A percentile compares a stretch with the other conserved stretches of the same genome.
These are phyloP conservation scores for Taxillus chinensis DNA, from an alignment of 164 flowering plant genomes.

Conservation along the genomic window DNA sequence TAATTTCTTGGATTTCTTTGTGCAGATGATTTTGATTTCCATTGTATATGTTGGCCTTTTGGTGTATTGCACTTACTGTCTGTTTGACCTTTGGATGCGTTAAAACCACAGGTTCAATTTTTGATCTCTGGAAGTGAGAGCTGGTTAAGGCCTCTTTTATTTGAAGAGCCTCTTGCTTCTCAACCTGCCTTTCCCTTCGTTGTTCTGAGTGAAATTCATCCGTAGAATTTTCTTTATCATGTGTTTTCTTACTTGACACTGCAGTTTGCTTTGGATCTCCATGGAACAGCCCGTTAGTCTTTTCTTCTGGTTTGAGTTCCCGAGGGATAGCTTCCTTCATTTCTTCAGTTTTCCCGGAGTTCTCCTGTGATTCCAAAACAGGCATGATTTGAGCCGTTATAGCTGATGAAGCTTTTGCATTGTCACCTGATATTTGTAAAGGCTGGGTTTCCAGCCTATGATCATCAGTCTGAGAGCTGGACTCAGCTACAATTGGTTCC, in stretches of 20 bases:
- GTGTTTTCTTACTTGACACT: neutral
- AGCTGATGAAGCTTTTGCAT: neutral
- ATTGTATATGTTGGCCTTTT: slow-evolving; percentile 9
- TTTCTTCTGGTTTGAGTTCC: neutral
- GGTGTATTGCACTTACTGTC: slow-evolving; percentile 6
- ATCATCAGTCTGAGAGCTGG: too few relatives aligned
- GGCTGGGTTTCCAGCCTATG: slow-evolving; percentile 4
- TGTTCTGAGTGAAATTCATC: slow-evolving; percentile 5
- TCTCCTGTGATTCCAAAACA: neutral
- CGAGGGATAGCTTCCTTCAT: neutral
- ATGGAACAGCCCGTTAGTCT: neutral
- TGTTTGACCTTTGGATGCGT: slow-evolving; percentile 12
- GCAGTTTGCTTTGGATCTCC: neutral
- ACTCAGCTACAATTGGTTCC: neutral
- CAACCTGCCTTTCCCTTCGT: slow-evolving; percentile 5
- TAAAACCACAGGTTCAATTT: slow-evolving; percentile 6
- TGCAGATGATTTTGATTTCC: slow-evolving; percentile 19
- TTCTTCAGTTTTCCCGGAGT: neutral
- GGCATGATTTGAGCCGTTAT: neutral
- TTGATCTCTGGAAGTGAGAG: slow-evolving; percentile 5
- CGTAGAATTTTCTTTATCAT: neutral
- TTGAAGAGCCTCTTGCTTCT: slow-evolving; percentile 14
- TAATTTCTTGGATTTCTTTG: slow-evolving; percentile 31
- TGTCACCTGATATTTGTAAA: slow-evolving; percentile 1
- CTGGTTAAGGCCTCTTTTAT: slow-evolving; percentile 12